A percentile compares a stretch with the other conserved stretches of the same genome.
phyloP scores from a whole-genome alignment of 108 stramenopile species.

The Ochromonas danica region DNA sequence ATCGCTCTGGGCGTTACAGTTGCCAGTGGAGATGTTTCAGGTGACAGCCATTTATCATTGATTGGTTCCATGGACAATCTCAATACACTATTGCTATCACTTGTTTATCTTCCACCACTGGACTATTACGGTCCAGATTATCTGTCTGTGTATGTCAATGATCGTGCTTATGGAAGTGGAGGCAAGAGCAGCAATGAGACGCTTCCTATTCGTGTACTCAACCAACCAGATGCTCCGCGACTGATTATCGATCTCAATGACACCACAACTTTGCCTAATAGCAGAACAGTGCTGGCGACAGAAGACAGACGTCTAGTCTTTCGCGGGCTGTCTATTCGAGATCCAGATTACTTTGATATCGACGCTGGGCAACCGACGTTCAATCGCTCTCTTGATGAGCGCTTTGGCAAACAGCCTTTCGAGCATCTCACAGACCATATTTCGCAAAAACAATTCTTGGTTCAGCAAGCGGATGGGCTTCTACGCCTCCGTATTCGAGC shows the following conservation, averaged over 20 bases:
- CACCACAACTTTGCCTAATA: background rate
- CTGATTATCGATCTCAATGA: background rate
- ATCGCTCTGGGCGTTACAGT: too few relatives aligned
- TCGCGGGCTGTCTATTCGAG: background rate
- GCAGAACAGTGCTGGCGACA: background rate
- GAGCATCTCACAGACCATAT: background rate
- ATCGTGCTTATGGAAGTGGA: background rate
- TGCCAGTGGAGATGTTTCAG: background rate
- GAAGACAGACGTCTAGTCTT: constrained; percentile 1
- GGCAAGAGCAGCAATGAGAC: constrained; percentile 10
- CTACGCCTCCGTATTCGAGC: background rate
- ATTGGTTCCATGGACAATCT: background rate
- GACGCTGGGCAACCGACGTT: background rate
- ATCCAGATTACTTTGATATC: constrained; percentile 1
- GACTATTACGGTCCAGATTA: constrained; percentile 33
- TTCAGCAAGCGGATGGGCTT: background rate
- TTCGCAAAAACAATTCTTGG: background rate
- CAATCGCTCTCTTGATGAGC: background rate
- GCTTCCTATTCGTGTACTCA: background rate
- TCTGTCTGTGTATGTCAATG: background rate
- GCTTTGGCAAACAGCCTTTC: background rate
- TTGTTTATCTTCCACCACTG: background rate
- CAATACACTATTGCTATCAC: background rate
- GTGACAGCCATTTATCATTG: background rate
- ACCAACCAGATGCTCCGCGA: background rate